These are phyloP conservation scores for Seiridium unicorne DNA, from an alignment of 2,329 filamentous ascomycete genomes.

Conservation along the genomic window DNA sequence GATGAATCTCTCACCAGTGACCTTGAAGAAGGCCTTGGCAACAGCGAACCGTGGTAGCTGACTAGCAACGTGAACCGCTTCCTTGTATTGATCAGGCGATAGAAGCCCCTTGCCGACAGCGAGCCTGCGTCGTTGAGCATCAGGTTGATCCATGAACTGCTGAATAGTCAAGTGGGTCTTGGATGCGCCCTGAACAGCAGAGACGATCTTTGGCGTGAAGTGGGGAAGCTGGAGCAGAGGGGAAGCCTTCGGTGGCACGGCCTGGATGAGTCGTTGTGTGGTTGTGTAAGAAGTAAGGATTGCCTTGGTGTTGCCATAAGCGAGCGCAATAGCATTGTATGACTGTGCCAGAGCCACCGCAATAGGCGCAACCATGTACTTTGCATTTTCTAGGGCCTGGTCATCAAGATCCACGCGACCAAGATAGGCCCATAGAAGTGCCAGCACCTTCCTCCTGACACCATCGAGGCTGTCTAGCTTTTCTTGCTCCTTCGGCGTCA, in stretches of 20 bases:
- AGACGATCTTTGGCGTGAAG: constrained; percentile 67
- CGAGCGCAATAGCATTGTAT: constrained; percentile 82
- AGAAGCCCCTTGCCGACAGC: constrained; percentile 71
- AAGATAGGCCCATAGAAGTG: constrained; percentile 92
- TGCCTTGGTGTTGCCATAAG: constrained; percentile 80
- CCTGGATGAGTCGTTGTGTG: constrained; percentile 87
- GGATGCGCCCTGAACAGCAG: constrained; percentile 70
- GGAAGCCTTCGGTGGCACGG: constrained; percentile 76
- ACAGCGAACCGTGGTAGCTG: constrained; percentile 83
- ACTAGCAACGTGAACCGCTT: constrained; percentile 72
- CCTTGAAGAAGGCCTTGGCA: constrained; percentile 97
- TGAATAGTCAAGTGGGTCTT: constrained; percentile 78
- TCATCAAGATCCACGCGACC: constrained; percentile 85
- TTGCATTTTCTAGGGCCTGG: constrained; percentile 73
- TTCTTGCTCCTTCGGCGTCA: constrained; percentile 67
- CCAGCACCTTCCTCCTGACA: constrained; percentile 79
- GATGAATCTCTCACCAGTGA: constrained; percentile 88
- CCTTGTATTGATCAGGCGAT: constrained; percentile 72
- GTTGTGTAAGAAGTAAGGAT: constrained; percentile 79
- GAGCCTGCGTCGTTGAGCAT: constrained; percentile 68
- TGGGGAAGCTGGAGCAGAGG: constrained; percentile 90
- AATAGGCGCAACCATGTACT: constrained; percentile 85
- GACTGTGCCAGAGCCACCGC: constrained; percentile 83
- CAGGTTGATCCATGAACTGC: constrained; percentile 82
- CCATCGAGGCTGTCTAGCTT: constrained; percentile 79